These are phyloP conservation scores for Suillus decipiens DNA, from an alignment of 768 basidiomycete species.

Conservation along the genomic window DNA sequence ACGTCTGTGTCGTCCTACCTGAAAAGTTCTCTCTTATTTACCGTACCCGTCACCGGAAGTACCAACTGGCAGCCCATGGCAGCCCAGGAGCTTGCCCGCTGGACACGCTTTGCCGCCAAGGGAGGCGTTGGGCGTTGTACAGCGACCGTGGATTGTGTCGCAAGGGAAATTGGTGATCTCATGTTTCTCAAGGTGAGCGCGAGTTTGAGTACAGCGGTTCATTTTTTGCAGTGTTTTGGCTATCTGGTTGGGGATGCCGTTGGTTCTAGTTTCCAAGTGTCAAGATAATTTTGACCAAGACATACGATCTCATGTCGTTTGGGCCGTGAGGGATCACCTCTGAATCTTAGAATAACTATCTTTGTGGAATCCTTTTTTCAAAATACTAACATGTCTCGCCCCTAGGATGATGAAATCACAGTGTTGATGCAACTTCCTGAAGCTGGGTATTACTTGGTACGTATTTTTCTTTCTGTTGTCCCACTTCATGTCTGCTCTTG, in stretches of 20 bases:
- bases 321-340: not conserved
- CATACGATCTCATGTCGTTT: not conserved
- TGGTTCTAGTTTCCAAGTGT: not conserved
- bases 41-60: not conserved
- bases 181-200: constrained; percentile 80
- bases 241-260: not conserved
- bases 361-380: not conserved
- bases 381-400: not conserved
- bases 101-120: constrained; percentile 84
- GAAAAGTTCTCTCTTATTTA: not conserved
- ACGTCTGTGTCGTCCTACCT: too few relatives aligned
- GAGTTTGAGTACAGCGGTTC: not conserved
- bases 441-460: constrained; percentile 62
- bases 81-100: constrained; percentile 68
- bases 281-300: not conserved
- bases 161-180: constrained; percentile 70
- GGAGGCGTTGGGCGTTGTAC: constrained; percentile 84
- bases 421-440: constrained; percentile 73
- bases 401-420: constrained; percentile 75
- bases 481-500: constrained; percentile 1
- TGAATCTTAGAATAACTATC: not conserved
- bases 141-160: constrained; percentile 73
- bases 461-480: constrained; percentile 25
- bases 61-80: constrained; percentile 48
- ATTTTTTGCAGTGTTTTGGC: constrained; percentile 2